Base-by-base conservation (phyloP, 2,329 filamentous ascomycete species). In the Penicillium frequentans region DNA sequence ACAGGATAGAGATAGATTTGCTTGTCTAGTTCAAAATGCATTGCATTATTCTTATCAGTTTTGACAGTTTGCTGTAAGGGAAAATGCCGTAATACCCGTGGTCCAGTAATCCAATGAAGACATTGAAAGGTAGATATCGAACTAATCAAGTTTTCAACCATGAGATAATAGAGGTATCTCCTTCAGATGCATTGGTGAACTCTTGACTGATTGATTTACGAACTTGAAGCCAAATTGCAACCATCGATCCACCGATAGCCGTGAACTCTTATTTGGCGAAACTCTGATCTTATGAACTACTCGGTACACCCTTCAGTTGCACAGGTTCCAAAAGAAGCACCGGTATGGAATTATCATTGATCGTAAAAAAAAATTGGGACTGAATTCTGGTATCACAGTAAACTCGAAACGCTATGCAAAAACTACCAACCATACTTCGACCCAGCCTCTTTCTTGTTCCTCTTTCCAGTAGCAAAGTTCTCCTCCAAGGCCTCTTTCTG, bases 401-500 rank as follows among this genome's bases (percentile, higher is more conserved):
- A 57, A 44, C 23, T 50, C 26, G 46, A 49, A 35, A 39, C 44
- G 27, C 49, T 4, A 48, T 52, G 53, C 21, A 23, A 21, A 63
- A 29, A 56, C 67, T 68, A 88, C 90, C 91, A 97, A 5, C 93
- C 93, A 77, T 97, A 97, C 67, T 85, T 86, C 56, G 85, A 87
- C 4, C 90, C 90, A 21, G 91, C 91, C 72, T 96, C 92, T 66
- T 85, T 88, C 73, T 90, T 87, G 69, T 93, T 95, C 66, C 83
- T 85, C 77, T 85, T 87, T 6, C 91, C 90, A 64, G 87, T 81
- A 21, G 91, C 91, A 79, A 96, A 97, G 71, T 90, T 93, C 69
- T 98, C 93, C 75, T 97, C 92, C 64, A 97, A 78, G 2, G 91
- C 92, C 11, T 96, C 91, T 70, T 87, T 87, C 76, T 98, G 92